Conservation (phyloP, 345 rosid species). For the Citrus trifoliata region DNA sequence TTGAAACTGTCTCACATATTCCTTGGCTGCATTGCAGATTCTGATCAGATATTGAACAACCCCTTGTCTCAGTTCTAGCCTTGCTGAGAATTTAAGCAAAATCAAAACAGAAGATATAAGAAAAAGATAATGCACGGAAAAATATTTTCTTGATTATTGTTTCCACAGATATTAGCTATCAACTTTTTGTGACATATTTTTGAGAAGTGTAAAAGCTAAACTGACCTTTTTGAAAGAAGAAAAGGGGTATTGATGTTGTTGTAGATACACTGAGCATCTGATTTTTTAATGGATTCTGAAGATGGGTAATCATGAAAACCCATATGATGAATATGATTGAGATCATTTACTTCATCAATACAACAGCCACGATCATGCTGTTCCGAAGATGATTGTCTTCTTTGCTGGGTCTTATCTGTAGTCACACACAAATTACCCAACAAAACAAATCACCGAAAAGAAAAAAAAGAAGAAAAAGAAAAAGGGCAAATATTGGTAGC, state of each 20-base stretch:
- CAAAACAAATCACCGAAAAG: neutral
- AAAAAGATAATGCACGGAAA: constrained; percentile 27
- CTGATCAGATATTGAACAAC: constrained; percentile 47
- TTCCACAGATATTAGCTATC: constrained; percentile 12
- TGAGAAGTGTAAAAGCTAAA: constrained; percentile 1
- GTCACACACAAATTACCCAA: neutral
- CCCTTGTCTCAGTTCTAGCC: constrained; percentile 43
- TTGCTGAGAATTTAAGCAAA: constrained; percentile 6
- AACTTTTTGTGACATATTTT: constrained; percentile 9
- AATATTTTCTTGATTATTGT: constrained; percentile 31
- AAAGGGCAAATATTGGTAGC: neutral
- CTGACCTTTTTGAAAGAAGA: neutral
- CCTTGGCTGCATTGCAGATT: constrained; percentile 49
- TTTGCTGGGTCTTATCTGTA: constrained; percentile 34
- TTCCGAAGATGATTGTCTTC: constrained; percentile 39
- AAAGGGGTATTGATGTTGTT: neutral
- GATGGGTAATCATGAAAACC: constrained; percentile 14
- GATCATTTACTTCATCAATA: constrained; percentile 29
- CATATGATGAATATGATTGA: neutral
- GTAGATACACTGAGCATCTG: constrained; percentile 38
- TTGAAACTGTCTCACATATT: constrained; percentile 32
- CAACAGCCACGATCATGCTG: constrained; percentile 20
- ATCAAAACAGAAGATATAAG: constrained; percentile 18
- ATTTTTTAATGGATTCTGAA: constrained; percentile 33
- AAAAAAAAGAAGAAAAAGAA: no score